phyloP scores from a whole-genome alignment of 1,139 yeast species.

The Pichia sp. region DNA sequence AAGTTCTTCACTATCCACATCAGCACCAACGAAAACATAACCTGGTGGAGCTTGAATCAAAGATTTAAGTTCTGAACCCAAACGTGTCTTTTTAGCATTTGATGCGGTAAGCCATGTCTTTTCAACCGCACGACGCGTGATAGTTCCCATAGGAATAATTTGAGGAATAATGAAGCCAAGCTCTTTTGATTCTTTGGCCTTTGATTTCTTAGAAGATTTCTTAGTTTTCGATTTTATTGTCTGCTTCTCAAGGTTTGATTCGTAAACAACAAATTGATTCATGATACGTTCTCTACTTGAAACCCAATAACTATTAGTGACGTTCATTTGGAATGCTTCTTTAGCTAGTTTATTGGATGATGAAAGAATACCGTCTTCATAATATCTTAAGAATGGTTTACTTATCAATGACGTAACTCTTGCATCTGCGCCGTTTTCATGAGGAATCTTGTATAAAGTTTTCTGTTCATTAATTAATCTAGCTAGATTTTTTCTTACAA shows the following conservation, averaged over 20 bases:
- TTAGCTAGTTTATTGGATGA: conserved; percentile 74
- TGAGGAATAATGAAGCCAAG: conserved; percentile 83
- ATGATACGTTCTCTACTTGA: conserved; percentile 82
- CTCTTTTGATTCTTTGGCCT: conserved; percentile 23
- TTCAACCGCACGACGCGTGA: conserved; percentile 95
- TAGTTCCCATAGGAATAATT: conserved; percentile 91
- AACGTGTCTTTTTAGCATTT: conserved; percentile 78
- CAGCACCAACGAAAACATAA: conserved; percentile 93
- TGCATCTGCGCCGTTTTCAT: conserved; percentile 76
- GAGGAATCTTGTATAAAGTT: conserved; percentile 72
- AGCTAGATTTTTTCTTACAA: conserved; percentile 24
- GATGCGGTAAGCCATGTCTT: conserved; percentile 98
- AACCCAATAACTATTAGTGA: conserved; percentile 90
- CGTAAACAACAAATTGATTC: conserved; percentile 79
- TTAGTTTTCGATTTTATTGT: conserved; percentile 25
- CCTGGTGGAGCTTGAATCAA: conserved; percentile 87
- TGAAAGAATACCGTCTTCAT: conserved; percentile 70
- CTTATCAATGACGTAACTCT: conserved; percentile 81
- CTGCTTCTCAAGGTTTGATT: conserved; percentile 24
- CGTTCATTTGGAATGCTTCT: conserved; percentile 73
- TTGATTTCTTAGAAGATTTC: background rate
- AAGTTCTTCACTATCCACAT: conserved; percentile 96
- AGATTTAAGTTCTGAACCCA: conserved; percentile 93
- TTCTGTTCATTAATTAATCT: conserved; percentile 13
- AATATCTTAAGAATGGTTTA: conserved; percentile 66